Evolutionary conservation across 345 rosid genomes (phyloP), one percentile per base, ranked within the genome.

Genomic region (Xanthoceras sorbifolium): DNA sequence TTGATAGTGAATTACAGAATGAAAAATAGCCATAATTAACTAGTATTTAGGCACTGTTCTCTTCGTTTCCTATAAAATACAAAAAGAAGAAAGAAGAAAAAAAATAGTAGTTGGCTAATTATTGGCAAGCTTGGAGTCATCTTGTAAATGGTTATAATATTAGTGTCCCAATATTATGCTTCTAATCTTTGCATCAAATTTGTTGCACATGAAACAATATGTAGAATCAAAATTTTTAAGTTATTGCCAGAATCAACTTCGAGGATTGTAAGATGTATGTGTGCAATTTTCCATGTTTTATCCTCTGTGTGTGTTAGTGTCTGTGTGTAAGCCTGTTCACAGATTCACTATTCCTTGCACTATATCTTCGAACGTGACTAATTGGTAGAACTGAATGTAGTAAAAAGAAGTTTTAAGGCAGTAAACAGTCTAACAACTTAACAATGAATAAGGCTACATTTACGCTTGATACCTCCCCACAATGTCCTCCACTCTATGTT

Each of bases 1-100:
- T 73, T 71, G 80, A 72, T 72, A 50, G 69, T 67, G 85, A 80
- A 76, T 64, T 76, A 15, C 76, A 64, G 34, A 23, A 76, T 60
- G 81, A 81, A 71, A 57, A 78, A 14, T 61, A 57, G 10, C 48
- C 60, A 34, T 55, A 75, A 66, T 46, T 77, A 79, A 34, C 64
- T 2, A 25, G 25, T 55, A 17, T 60, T 62, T 5, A 29, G 40
- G 20, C 54, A 14, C 55, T 50, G 55, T 50, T 50, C 20, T 48
- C 54, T 48, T 48, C 15, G 54, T 17, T 48, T 48, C 20, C n/a
- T 11, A 50, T 50, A 50, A 46, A 50, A 50, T 50, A 50, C n/a
- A 7, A 18, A 50, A 50, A 17, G 17, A 82, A 86, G 17, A 12
- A 46, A 12, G 17, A 12, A 46, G 12, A 46, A 1, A 2, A 11